These are phyloP conservation scores for Radiomyces spectabilis DNA, from an alignment of 192 early-diverging fungal species.

Conservation along the genomic window DNA sequence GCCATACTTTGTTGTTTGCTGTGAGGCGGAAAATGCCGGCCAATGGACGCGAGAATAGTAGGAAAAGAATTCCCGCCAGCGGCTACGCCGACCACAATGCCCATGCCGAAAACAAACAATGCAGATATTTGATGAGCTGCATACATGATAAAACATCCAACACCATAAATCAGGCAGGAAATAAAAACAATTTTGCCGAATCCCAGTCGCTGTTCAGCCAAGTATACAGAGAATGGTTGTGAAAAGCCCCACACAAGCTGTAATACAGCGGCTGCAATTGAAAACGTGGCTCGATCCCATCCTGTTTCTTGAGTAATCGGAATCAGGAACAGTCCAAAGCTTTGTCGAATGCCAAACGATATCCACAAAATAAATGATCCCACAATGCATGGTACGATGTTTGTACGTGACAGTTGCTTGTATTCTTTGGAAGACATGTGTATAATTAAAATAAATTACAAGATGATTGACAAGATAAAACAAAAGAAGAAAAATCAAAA, in stretches of 20 bases:
- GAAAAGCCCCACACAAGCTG: conserved; percentile 23
- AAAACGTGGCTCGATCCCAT: conserved; percentile 21
- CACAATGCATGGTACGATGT: conserved; percentile 7
- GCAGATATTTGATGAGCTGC: neutral
- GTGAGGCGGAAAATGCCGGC: conserved; percentile 13
- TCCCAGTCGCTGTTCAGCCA: conserved; percentile 14
- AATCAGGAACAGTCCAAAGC: conserved; percentile 21
- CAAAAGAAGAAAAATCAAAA: neutral
- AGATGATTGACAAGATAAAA: neutral
- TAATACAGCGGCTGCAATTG: conserved; percentile 20
- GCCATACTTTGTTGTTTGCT: conserved; percentile 13
- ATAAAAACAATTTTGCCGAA: conserved; percentile 10
- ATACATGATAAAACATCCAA: conserved; percentile 11
- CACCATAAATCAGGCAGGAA: neutral
- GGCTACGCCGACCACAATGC: conserved; percentile 17
- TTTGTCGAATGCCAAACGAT: conserved; percentile 28
- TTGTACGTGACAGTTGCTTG: neutral
- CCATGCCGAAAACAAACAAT: conserved; percentile 19
- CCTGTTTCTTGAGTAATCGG: conserved; percentile 18
- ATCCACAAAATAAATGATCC: conserved; percentile 19
- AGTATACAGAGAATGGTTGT: conserved; percentile 18
- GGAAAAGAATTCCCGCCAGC: conserved; percentile 28
- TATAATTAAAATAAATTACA: neutral
- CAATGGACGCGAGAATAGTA: conserved; percentile 16
- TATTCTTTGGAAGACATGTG: neutral